phyloP scores from a whole-genome alignment of 2,329 filamentous ascomycete genomes.

The Cercospora nicotianae region DNA sequence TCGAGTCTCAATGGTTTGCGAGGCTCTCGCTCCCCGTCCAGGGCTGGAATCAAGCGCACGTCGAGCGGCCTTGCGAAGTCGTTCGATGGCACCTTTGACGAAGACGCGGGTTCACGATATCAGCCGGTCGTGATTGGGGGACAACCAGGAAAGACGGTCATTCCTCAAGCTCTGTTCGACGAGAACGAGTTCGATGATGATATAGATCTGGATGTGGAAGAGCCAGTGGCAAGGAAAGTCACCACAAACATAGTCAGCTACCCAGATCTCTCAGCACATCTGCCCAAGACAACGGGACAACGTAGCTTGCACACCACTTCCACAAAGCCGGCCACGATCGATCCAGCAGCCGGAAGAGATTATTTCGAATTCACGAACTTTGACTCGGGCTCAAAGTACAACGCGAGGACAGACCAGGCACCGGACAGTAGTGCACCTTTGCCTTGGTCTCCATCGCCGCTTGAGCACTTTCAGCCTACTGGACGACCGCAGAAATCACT shows the following conservation, averaged over 20 bases:
- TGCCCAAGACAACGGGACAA: constrained; percentile 8
- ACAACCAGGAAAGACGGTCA: constrained; percentile 31
- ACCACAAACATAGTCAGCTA: constrained; percentile 45
- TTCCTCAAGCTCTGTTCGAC: constrained; percentile 53
- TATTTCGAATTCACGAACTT: constrained; percentile 10
- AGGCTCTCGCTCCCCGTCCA: constrained; percentile 21
- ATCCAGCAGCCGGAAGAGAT: not conserved
- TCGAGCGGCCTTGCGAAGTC: constrained; percentile 50
- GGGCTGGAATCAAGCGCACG: constrained; percentile 44
- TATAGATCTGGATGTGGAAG: constrained; percentile 68
- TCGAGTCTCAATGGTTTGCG: constrained; percentile 31
- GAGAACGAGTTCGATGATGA: constrained; percentile 89
- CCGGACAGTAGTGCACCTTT: constrained; percentile 58
- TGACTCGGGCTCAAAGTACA: constrained; percentile 30
- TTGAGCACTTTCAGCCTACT: constrained; percentile 41
- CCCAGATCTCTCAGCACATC: constrained; percentile 41
- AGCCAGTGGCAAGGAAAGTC: constrained; percentile 52
- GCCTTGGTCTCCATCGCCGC: constrained; percentile 64
- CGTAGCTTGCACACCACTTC: constrained; percentile 28
- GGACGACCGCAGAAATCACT: constrained; percentile 18
- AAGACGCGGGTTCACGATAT: constrained; percentile 34
- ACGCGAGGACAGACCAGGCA: constrained; percentile 36
- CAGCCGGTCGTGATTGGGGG: constrained; percentile 43
- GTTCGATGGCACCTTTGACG: constrained; percentile 43
- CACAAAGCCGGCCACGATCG: constrained; percentile 26